phyloP scores from a whole-genome alignment of 768 basidiomycete species.

The Glaciozyma martinii region DNA sequence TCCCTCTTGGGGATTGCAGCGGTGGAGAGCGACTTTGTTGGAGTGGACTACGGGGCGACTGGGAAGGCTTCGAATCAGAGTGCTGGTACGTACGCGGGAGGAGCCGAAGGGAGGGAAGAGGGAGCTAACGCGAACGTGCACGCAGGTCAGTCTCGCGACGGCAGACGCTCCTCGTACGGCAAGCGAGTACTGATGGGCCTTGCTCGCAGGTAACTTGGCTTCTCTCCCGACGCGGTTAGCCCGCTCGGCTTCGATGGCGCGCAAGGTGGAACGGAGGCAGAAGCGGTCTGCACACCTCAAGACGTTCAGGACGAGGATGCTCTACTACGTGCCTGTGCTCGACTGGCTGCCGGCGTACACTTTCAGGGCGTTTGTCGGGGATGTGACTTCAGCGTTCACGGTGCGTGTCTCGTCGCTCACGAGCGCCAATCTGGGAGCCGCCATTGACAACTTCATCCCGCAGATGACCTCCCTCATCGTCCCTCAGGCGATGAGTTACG shows the following conservation, averaged over 20 bases:
- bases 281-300: not conserved
- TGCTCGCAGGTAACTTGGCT: no score
- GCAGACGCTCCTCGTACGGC: no score
- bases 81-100: no score
- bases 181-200: no score
- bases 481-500: conserved; percentile 35
- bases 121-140: no score
- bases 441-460: not conserved
- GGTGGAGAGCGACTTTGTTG: no score
- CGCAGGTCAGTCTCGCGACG: no score
- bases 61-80: no score
- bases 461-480: conserved; percentile 32
- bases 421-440: no score
- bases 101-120: no score
- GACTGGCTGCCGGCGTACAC: conserved; percentile 33
- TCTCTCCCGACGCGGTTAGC: not conserved
- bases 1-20: no score
- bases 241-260: not conserved
- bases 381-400: conserved; percentile 31
- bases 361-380: conserved; percentile 15
- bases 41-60: no score
- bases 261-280: not conserved
- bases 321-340: not conserved
- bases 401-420: not conserved
- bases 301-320: not conserved